Evolutionary conservation across 1,284 basidiomycete species (phyloP).

Genomic region (Phylloboletellus chloephorus): DNA sequence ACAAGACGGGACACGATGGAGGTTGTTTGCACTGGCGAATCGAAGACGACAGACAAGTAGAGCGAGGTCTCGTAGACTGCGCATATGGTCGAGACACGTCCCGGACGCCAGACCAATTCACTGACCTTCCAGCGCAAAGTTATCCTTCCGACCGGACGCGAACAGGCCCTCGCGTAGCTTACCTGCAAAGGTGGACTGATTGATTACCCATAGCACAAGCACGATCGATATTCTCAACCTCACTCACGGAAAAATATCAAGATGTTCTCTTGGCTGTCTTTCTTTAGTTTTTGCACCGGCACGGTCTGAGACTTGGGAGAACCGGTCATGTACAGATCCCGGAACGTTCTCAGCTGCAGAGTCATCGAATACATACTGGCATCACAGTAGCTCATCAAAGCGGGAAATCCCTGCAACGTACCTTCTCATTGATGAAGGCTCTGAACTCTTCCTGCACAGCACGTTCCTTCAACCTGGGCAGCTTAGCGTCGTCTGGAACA

Average conservation of each 20-base stretch:
- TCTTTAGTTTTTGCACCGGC: conserved; percentile 35
- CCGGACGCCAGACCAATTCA: neutral
- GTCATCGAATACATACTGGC: conserved; percentile 2
- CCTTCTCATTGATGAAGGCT: conserved; percentile 57
- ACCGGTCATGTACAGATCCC: conserved; percentile 21
- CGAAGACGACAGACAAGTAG: conserved; percentile 56
- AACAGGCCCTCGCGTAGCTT: conserved; percentile 66
- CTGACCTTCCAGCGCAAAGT: conserved; percentile 60
- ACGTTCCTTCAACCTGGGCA: conserved; percentile 49
- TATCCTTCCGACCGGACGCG: conserved; percentile 51
- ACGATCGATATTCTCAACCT: neutral
- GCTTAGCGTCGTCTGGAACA: conserved; percentile 30
- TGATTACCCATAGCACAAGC: neutral
- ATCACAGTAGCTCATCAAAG: neutral
- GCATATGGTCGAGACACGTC: neutral
- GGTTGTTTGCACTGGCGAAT: conserved; percentile 48
- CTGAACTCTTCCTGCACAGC: conserved; percentile 60
- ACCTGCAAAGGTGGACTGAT: conserved; percentile 37
- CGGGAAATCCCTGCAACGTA: conserved; percentile 27
- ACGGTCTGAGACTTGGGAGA: conserved; percentile 20
- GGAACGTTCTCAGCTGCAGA: conserved; percentile 46
- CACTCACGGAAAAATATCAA: conserved; percentile 62
- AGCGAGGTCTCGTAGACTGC: conserved; percentile 68
- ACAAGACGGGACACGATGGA: conserved; percentile 56
- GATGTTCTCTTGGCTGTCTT: conserved; percentile 57